Percentiles rank a stretch among this genome's conserved stretches.
These are phyloP conservation scores for Thamnidium elegans DNA, from an alignment of 192 early-diverging fungal species.

Conservation along the genomic window DNA sequence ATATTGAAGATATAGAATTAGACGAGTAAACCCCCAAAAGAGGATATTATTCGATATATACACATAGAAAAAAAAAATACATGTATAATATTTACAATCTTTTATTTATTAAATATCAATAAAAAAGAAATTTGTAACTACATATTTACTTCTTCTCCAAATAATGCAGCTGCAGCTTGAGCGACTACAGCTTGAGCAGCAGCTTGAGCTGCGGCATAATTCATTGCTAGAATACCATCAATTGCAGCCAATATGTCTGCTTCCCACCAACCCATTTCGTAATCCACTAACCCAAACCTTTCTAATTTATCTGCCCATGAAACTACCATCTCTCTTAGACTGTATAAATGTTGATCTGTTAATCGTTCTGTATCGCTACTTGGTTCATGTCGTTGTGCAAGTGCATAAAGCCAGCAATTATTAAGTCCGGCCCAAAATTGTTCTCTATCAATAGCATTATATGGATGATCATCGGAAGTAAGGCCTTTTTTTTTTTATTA, in stretches of 20 bases:
- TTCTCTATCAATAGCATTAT: constrained; percentile 56
- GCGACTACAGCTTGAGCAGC: constrained; percentile 27
- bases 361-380: constrained; percentile 52
- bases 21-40: constrained; percentile 30
- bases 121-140: background rate
- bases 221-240: constrained; percentile 45
- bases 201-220: constrained; percentile 34
- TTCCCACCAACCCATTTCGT: constrained; percentile 82
- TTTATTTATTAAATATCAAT: background rate
- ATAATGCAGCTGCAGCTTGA: constrained; percentile 22
- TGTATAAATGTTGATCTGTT: constrained; percentile 53
- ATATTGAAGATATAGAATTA: constrained; percentile 72
- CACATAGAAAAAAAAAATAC: constrained; percentile 3
- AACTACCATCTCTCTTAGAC: constrained; percentile 57
- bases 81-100: constrained; percentile 5
- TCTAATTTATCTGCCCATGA: constrained; percentile 70
- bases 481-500: too few species aligned
- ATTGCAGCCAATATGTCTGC: constrained; percentile 69
- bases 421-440: constrained; percentile 75
- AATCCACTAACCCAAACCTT: constrained; percentile 77
- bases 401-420: constrained; percentile 72
- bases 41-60: background rate
- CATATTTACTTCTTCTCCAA: constrained; percentile 26
- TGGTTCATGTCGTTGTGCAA: constrained; percentile 53
- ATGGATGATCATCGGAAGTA: constrained; percentile 57